Evolutionary conservation across 176 grass and related monocot genomes (phyloP).

Genomic region (sorghum (Sorghum bicolor)): Sorghum_bicolor_NCBIv3 NC_012871.2:7328001-7328500

Average conservation of each 20-base stretch:
- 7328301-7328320: conserved; percentile 32
- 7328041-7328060: background rate
- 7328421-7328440: conserved; percentile 10
- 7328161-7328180: background rate
- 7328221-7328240: no score
- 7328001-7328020: background rate
- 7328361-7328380: conserved; percentile 40
- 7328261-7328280: no score
- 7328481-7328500: conserved; percentile 3
- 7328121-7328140: background rate
- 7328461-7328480: background rate
- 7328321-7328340: conserved; percentile 31
- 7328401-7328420: conserved; percentile 6
- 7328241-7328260: no score
- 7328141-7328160: conserved; percentile 7
- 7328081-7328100: background rate
- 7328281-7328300: no score
- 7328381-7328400: conserved; percentile 21
- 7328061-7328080: background rate
- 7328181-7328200: conserved; percentile 8
- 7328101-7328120: background rate
- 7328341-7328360: conserved; percentile 42
- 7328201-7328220: background rate
- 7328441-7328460: conserved; percentile 12
- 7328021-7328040: background rate